Evolutionary conservation across 2,329 filamentous ascomycete genomes (phyloP), one percentile per base, ranked within the genome.

Genomic region (Fusarium sp.): DNA sequence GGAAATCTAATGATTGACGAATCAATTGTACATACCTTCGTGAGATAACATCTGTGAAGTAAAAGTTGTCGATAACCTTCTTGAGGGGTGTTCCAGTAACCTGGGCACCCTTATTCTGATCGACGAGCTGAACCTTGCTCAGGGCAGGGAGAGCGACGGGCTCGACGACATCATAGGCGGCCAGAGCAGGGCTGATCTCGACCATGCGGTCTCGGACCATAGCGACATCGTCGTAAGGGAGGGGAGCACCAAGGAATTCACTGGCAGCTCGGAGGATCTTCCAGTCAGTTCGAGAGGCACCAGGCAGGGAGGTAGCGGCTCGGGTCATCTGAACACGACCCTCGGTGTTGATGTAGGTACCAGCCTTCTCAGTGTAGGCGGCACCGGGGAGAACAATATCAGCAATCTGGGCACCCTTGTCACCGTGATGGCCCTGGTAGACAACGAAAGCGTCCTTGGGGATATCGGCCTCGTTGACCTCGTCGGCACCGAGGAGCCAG

Each of bases 341-440:
- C 81, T 99, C 96, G 0, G 96, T 98, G 88, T 98, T 99, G 82
- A 99, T 88, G 76, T 97, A 99, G 42, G 96, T 99, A 62, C 90
- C 94, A 23, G 91, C 89, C 85, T 98, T 99, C 84, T 99, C 96
- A 23, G 95, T 98, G 83, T 97, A 99, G 14, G 96, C 94, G 49
- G 94, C 94, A 71, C 94, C 95, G 27, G 96, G 96, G 20, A 99
- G 91, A 71, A 99, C 88, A 58, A 99, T 88, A 75, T 99, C 95
- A 47, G 96, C 96, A 64, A 97, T 88, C 81, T 96, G 91, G 55
- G 96, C 96, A 69, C 95, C 96, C 52, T 88, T 88, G 82, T 99
- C 96, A 81, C 96, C 96, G 80, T 99, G 96, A 80, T 99, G 96
- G 69, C 96, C 96, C 82, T 99, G 96, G 85, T 99, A 99, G 75